Base-by-base conservation (phyloP, 169 alveolate genomes). In the Amoebophrya sp. region DNA sequence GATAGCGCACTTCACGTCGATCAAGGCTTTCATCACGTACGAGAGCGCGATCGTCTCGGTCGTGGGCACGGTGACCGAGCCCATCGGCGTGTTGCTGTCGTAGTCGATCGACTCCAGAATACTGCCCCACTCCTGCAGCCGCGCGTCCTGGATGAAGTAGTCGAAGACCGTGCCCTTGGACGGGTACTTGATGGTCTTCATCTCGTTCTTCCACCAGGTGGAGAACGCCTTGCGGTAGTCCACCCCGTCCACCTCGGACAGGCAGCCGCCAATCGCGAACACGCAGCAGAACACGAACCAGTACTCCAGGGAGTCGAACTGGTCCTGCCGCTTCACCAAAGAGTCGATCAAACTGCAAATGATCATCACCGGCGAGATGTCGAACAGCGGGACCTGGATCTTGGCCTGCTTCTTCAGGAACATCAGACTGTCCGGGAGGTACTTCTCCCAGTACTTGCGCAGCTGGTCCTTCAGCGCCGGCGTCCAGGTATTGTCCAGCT, bases 131-230 rank as follows among this genome's bases (percentile, higher is more conserved):
- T 93, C 95, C 77, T 93, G 93, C 66, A 93, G 89, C 93, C 92
- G 92, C 40, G 93, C 93, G 14, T 91, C 94, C 35, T 93, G 88
- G 41, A 97, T 98, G 90, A 93, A 98, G 94, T 97, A 98, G 94
- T 98, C 99, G 93, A 98, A 98, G 40, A 98, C 97, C 39, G 99
- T 96, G 23, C 99, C 99, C 94, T 97, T 97, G 93, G 98, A 95
- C 23, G 99, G 99, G 95, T 97, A 97, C 94, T 98, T 98, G 93
- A 97, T 97, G 77, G 97, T 97, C 95, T 98, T 97, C 98, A 98
- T 97, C 90, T 96, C 97, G 54, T 96, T 97, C 94, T 97, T 97
- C 98, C 99, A 95, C 97, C 98, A 98, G 94, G 94, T 95, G 40
- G 97, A 95, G 96, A 98, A 98, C 91, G 96, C 96, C 95, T 97